A percentile compares a stretch with the other conserved stretches of the same genome.
Evolutionary conservation across 352 stramenopile species (phyloP).

Genomic region (Discostella stelligera): DNA sequence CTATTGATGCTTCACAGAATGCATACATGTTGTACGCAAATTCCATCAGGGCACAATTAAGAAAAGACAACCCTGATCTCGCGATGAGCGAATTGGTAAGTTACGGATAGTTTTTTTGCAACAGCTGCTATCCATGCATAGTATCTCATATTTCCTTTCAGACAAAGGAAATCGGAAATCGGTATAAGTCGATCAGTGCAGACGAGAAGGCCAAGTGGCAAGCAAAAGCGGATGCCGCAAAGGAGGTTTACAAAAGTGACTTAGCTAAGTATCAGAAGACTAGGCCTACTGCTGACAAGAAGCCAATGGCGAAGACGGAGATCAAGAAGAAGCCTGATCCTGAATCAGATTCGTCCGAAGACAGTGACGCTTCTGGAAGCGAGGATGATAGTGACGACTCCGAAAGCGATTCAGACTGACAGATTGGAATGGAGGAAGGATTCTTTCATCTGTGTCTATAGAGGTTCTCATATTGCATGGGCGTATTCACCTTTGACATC

Average conservation of each 20-base stretch:
- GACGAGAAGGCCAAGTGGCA: constrained; percentile 58
- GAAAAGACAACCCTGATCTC: constrained; percentile 88
- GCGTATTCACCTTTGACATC: too few relatives aligned
- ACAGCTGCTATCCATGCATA: too few relatives aligned
- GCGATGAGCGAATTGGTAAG: constrained; percentile 89
- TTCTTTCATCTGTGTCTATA: too few relatives aligned
- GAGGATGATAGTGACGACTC: constrained; percentile 32
- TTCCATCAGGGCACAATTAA: constrained; percentile 86
- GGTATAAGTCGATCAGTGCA: constrained; percentile 46
- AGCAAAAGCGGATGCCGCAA: constrained; percentile 44
- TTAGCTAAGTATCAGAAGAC: constrained; percentile 65
- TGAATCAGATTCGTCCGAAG: constrained; percentile 25
- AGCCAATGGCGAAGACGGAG: constrained; percentile 13
- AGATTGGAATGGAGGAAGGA: neutral
- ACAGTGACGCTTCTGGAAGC: constrained; percentile 27
- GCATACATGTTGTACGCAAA: constrained; percentile 93
- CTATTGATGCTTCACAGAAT: constrained; percentile 69
- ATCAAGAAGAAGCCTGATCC: constrained; percentile 35
- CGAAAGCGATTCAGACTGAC: constrained; percentile 12
- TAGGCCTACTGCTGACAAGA: constrained; percentile 12
- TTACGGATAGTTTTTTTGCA: constrained; percentile 11
- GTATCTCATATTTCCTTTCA: neutral
- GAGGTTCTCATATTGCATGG: too few relatives aligned
- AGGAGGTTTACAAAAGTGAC: constrained; percentile 50
- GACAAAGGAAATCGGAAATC: constrained; percentile 35